These are phyloP conservation scores for Madurella fahalii DNA, from an alignment of 2,329 filamentous ascomycete genomes.

Conservation along the genomic window DNA sequence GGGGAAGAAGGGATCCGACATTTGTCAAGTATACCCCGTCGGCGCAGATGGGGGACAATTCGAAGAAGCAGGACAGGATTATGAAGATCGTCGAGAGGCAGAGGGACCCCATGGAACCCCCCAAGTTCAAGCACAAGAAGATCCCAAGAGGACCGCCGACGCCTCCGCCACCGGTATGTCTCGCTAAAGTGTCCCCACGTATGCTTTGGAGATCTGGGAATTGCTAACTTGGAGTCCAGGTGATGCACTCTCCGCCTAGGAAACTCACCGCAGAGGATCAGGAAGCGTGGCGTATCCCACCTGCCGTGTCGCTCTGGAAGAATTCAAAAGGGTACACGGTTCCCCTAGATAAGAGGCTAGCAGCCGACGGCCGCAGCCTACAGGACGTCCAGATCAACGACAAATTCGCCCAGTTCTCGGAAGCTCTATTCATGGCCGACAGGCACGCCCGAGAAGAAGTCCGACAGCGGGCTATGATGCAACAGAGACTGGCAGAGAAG, in stretches of 20 bases:
- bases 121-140: conserved; percentile 99
- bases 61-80: conserved; percentile 86
- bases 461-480: conserved; percentile 86
- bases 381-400: conserved; percentile 97
- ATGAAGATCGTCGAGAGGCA: conserved; percentile 98
- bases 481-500: conserved; percentile 92
- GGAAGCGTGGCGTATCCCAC: conserved; percentile 86
- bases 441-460: conserved; percentile 94
- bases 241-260: conserved; percentile 90
- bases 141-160: conserved; percentile 89
- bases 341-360: conserved; percentile 88
- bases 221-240: conserved; percentile 6
- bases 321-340: conserved; percentile 98
- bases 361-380: conserved; percentile 84
- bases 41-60: conserved; percentile 89
- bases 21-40: conserved; percentile 95
- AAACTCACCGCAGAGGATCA: conserved; percentile 97
- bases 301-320: conserved; percentile 97
- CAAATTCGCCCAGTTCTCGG: conserved; percentile 94
- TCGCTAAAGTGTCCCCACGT: not conserved
- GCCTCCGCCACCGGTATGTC: conserved; percentile 69
- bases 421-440: conserved; percentile 91
- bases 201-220: not conserved
- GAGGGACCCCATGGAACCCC: conserved; percentile 91
- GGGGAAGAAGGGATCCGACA: conserved; percentile 77